Percentiles rank a stretch among this genome's conserved stretches.
These are phyloP conservation scores for Artemisia annua DNA, from an alignment of 129 eudicot species.

Conservation along the genomic window DNA sequence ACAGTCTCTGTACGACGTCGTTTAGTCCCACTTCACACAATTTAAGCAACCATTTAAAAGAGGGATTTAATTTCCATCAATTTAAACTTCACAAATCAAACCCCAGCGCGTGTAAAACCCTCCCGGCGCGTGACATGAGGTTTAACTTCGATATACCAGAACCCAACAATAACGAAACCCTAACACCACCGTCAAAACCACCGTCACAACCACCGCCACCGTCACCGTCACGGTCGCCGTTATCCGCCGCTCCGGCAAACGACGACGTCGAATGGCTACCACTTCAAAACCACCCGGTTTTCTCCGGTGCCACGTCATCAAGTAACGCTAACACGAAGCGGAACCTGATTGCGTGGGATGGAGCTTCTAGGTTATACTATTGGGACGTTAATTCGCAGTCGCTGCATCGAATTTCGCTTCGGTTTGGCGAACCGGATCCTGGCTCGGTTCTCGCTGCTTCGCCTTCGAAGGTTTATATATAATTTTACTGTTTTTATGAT, in stretches of 20 bases:
- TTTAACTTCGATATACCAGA: slow-evolving; percentile 52
- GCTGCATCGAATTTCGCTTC: slow-evolving; percentile 68
- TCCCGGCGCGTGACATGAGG: slow-evolving; percentile 48
- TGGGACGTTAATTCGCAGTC: slow-evolving; percentile 64
- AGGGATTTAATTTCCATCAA: slow-evolving; percentile 19
- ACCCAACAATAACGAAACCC: slow-evolving; percentile 31
- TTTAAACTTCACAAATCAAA: neutral
- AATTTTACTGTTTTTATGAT: neutral
- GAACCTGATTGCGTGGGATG: slow-evolving; percentile 90
- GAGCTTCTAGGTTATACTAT: slow-evolving; percentile 80
- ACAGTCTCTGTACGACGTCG: neutral
- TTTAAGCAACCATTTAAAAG: slow-evolving; percentile 4
- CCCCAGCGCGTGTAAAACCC: neutral
- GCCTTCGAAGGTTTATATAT: slow-evolving; percentile 67
- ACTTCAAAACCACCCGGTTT: slow-evolving; percentile 76
- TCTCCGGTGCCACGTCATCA: slow-evolving; percentile 35
- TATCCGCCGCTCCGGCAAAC: slow-evolving; percentile 50
- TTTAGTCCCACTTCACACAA: slow-evolving; percentile 7
- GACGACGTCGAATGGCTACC: slow-evolving; percentile 89
- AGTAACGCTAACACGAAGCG: slow-evolving; percentile 21
- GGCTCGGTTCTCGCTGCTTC: slow-evolving; percentile 73
- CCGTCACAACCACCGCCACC: slow-evolving; percentile 25
- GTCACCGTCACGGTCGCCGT: slow-evolving; percentile 27
- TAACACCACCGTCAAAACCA: slow-evolving; percentile 31
- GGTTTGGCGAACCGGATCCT: slow-evolving; percentile 87